A percentile compares a stretch with the other conserved stretches of the same genome.
Evolutionary conservation across 2,329 filamentous ascomycete genomes (phyloP).

Genomic region (Aspergillus awamori): DNA sequence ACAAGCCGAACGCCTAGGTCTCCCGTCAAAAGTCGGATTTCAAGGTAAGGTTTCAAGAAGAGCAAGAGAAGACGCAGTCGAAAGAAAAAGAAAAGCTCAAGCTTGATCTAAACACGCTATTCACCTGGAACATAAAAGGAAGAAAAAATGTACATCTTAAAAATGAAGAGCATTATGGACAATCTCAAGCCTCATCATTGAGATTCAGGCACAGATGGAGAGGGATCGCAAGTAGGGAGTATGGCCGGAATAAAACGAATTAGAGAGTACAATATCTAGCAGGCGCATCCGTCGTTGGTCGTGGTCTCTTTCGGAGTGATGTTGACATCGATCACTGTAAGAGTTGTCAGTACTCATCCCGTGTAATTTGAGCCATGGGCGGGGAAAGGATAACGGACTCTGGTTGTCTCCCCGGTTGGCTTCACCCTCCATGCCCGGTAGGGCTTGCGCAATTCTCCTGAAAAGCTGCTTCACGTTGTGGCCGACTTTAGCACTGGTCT

Average conservation of each 20-base stretch:
- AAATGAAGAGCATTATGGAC: constrained; percentile 41
- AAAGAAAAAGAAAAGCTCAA: constrained; percentile 10
- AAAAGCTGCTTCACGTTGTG: constrained; percentile 98
- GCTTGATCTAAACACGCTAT: constrained; percentile 37
- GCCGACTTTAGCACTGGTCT: constrained; percentile 96
- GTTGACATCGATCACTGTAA: constrained; percentile 89
- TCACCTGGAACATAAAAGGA: constrained; percentile 30
- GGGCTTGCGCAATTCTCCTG: constrained; percentile 94
- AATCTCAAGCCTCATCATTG: constrained; percentile 35
- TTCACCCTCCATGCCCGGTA: constrained; percentile 95
- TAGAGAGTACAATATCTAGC: constrained; percentile 45
- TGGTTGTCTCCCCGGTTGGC: constrained; percentile 76
- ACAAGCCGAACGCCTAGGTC: constrained; percentile 18
- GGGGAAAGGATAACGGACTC: constrained; percentile 61
- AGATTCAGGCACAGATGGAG: constrained; percentile 17
- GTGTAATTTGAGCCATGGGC: neutral
- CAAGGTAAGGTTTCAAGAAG: neutral
- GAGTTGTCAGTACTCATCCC: constrained; percentile 28
- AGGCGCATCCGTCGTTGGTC: constrained; percentile 73
- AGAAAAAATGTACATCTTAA: constrained; percentile 43
- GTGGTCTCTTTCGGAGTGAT: constrained; percentile 70
- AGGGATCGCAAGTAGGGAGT: constrained; percentile 14
- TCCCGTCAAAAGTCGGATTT: constrained; percentile 3
- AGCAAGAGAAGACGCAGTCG: neutral
- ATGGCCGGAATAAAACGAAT: constrained; percentile 14